Base-by-base conservation (phyloP, 1,284 basidiomycete species). In the Exsudoporus floridanus region DNA sequence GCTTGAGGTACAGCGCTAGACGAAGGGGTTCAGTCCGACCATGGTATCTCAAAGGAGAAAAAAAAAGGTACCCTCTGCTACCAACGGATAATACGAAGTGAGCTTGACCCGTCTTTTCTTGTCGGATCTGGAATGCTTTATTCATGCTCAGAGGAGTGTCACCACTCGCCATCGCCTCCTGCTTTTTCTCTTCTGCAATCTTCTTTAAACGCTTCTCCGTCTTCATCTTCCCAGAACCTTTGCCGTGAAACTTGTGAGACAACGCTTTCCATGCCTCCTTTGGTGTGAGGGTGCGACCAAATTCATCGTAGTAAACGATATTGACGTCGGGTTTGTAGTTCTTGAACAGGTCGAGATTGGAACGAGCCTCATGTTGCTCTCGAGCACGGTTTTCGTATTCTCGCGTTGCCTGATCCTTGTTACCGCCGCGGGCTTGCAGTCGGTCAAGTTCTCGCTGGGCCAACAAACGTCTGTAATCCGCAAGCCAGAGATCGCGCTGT, bases 221-320 rank as follows among this genome's bases (percentile, higher is more conserved):
- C 80, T 97, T 97, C 83, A 90, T 91, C 74, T 88, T 89, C 6
- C 94, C 94, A 1, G 87, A 90, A 1, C 92, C 92, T 72, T 97
- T 97, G 34, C 94, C 94, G 62, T 98, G 94, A 82, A 97, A 97
- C 67, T 92, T 91, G 72, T 98, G 94, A 48, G 89, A 92, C 47
- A 97, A 75, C 21, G 90, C 91, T 74, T 96, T 96, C 94, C 94
- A 97, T 13, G 94, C 94, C 74, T 99, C 97, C 77, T 98, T 98
- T 31, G 88, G 86, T 23, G 90, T 92, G 68, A 98, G 77, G 57
- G 79, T 72, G 19, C 94, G 80, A n/a, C 97, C 97, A 67, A 93
- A 92, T 72, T 97, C 94, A 70, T 99, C 97, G 60, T 96, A 90
- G 72, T 99, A 99, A 54, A 90, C 90, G 66, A 99, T 92, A 59